Percentiles rank a stretch among this genome's conserved stretches.
phyloP scores from a whole-genome alignment of 495 filamentous ascomycete species.

The Penicillium canariense region DNA sequence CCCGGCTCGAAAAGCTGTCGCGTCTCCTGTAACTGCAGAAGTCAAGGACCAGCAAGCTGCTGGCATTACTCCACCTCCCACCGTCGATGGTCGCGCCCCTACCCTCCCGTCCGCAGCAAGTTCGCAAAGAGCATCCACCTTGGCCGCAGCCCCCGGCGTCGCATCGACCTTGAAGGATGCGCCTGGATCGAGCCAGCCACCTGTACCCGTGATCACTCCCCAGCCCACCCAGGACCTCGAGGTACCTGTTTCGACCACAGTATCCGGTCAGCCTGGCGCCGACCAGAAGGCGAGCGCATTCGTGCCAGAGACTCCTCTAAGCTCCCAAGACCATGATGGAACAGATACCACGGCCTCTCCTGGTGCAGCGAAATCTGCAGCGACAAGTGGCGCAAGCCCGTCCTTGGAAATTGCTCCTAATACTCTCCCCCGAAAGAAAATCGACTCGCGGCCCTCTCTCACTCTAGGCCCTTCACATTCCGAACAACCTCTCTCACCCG shows the following conservation, averaged over 20 bases:
- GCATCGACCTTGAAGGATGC: conserved; percentile 4
- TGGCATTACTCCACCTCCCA: conserved; percentile 22
- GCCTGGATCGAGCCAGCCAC: conserved; percentile 11
- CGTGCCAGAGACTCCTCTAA: conserved; percentile 22
- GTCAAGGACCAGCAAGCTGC: conserved; percentile 17
- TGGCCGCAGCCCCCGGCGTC: conserved; percentile 6
- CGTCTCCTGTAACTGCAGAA: conserved; percentile 17
- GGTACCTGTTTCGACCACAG: conserved; percentile 9
- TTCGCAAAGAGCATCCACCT: conserved; percentile 15
- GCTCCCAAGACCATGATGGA: conserved; percentile 25
- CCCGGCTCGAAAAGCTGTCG: conserved; percentile 27
- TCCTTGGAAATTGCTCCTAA: conserved; percentile 18
- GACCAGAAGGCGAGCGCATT: conserved; percentile 22
- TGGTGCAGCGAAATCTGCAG: conserved; percentile 15
- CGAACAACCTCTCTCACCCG: conserved; percentile 46
- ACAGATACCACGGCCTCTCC: conserved; percentile 15
- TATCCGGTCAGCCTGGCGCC: conserved; percentile 5
- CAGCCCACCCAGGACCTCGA: conserved; percentile 14
- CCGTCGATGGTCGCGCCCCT: conserved; percentile 19
- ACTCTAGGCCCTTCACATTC: conserved; percentile 26
- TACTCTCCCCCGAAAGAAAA: conserved; percentile 25
- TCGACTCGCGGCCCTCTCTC: conserved; percentile 33
- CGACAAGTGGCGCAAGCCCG: conserved; percentile 12
- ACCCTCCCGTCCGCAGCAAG: conserved; percentile 23
- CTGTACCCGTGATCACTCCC: conserved; percentile 11